Base-by-base conservation (phyloP, 2,329 filamentous ascomycete species). In the Aureobasidium melanogenum region DNA sequence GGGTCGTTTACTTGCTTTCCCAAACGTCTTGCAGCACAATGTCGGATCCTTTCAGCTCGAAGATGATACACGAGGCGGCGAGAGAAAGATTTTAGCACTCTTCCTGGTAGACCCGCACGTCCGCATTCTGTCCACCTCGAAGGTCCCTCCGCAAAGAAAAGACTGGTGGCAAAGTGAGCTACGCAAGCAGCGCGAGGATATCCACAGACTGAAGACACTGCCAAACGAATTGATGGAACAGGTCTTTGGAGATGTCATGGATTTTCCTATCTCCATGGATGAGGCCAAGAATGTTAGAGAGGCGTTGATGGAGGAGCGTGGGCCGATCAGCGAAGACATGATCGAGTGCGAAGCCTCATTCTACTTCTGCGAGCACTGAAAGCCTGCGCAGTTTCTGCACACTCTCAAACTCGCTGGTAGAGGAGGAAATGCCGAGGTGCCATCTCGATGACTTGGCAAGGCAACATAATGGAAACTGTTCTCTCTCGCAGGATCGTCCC, bases 21-120 rank as follows among this genome's bases (percentile, higher is more conserved):
- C 82, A 2, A 85, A 74, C 59, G 66, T 70, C 22, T 67, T 77
- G 34, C 82, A 85, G 67, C 77, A 84, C 66, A 67, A 75, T 48
- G 76, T 83, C 15, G 68, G 76, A 51, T 68, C 79, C 2, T 82
- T 85, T 70, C 64, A 72, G n/a, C 74, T 84, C 17, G 65, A 68
- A 38, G 79, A 87, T 63, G 67, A 66, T 0, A 78, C 76, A 0
- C 78, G 76, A 62, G 76, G 80, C 0, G 83, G 83, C 1, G 79
- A 84, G 66, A 72, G 79, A 15, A 79, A 80, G 63, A 79, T 85
- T 57, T 71, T 86, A 0, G 80, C 79, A 0, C 73, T 86, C 34
- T 85, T 80, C 68, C 74, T 86, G 3, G 77, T 86, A 5, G 82
- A 86, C 63, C 83, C 83, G 0, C 67, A 76, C 32, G 66, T 71